Evolutionary conservation across 257 asterid genomes (phyloP).

Genomic region (Jacaranda mimosifolia): DNA sequence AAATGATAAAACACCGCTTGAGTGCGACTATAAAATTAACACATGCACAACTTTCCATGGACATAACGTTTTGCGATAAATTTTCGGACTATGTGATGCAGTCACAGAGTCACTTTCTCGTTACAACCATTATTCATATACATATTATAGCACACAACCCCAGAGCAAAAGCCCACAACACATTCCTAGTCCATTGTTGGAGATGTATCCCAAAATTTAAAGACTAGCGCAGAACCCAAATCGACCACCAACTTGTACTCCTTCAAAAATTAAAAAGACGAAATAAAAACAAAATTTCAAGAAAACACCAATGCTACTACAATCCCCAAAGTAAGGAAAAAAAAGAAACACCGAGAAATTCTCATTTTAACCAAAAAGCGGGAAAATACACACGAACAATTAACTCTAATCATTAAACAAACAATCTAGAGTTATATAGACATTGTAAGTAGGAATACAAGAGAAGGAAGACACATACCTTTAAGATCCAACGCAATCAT

Average conservation of each 20-base stretch:
- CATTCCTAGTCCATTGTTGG: background rate
- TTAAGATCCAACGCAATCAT: conserved; percentile 78
- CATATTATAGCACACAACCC: conserved; percentile 1
- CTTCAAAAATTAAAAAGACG: background rate
- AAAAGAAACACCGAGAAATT: background rate
- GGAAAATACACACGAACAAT: background rate
- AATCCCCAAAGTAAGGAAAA: background rate
- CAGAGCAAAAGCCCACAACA: background rate
- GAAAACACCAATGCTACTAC: background rate
- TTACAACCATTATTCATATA: background rate
- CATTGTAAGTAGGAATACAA: conserved; percentile 5
- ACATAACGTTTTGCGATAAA: background rate
- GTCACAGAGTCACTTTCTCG: background rate
- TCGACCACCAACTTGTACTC: conserved; percentile 24
- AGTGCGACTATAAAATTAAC: background rate
- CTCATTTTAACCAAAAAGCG: background rate
- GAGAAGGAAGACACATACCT: conserved; percentile 43
- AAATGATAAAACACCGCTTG: background rate
- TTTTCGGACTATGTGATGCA: conserved; percentile 12
- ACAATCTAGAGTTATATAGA: conserved; percentile 17
- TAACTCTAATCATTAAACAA: conserved; percentile 13
- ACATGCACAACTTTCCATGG: background rate
- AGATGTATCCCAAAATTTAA: background rate
- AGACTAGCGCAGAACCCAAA: conserved; percentile 5
- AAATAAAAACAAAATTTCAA: background rate